Evolutionary conservation across 306 rosid genomes (phyloP).

Genomic region (Prinsepia uniflora): DNA sequence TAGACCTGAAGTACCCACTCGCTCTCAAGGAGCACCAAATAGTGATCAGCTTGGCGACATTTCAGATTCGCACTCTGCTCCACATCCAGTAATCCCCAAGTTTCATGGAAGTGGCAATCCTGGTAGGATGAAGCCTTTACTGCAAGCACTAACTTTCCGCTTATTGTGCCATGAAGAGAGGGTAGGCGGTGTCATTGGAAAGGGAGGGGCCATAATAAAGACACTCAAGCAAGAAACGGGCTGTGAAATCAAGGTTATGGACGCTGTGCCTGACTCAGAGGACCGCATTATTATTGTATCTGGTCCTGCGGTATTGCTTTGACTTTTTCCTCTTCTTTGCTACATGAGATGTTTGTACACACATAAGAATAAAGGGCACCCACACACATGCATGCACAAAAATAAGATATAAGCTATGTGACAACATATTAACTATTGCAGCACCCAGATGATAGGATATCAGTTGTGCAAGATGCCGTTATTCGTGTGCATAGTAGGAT

Average conservation of each 20-base stretch:
- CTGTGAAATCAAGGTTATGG: conserved; percentile 80
- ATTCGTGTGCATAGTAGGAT: conserved; percentile 81
- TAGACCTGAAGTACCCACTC: conserved; percentile 34
- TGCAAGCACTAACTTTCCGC: conserved; percentile 67
- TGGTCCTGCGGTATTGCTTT: conserved; percentile 77
- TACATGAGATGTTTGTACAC: neutral
- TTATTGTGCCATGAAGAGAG: conserved; percentile 74
- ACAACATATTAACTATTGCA: conserved; percentile 44
- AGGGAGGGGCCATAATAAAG: conserved; percentile 75
- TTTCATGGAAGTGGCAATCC: conserved; percentile 59
- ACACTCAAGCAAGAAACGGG: conserved; percentile 75
- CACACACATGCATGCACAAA: neutral
- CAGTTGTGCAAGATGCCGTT: conserved; percentile 92
- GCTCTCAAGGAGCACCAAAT: conserved; percentile 46
- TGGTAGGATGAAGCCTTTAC: conserved; percentile 55
- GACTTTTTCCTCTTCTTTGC: neutral
- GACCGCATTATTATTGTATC: conserved; percentile 68
- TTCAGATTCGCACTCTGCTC: conserved; percentile 44
- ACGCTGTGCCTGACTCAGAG: conserved; percentile 53
- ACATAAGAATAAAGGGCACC: neutral
- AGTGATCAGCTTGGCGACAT: conserved; percentile 48
- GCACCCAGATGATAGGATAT: conserved; percentile 93
- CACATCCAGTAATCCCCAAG: conserved; percentile 44
- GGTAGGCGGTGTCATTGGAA: conserved; percentile 83
- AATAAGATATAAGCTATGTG: conserved; percentile 16